Evolutionary conservation across 2,329 filamentous ascomycete genomes (phyloP).

Genomic region (Aspergillus sp.): DNA sequence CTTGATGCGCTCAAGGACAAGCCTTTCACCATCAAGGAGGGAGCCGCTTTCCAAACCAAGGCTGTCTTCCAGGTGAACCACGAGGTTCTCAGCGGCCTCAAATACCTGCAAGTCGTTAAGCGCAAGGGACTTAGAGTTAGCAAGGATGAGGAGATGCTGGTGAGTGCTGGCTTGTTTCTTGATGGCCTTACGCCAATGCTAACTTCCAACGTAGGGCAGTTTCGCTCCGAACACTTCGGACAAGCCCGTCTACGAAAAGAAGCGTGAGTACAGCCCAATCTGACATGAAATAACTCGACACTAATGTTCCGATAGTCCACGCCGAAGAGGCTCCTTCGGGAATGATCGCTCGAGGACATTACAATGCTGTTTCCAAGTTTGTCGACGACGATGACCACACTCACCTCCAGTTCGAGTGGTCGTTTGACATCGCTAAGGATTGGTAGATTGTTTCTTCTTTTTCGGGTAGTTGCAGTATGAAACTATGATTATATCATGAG

Average conservation of each 20-base stretch:
- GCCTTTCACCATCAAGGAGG: constrained; percentile 97
- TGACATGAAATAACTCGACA: too few relatives aligned
- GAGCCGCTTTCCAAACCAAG: constrained; percentile 88
- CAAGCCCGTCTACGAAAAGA: constrained; percentile 81
- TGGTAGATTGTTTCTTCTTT: constrained; percentile 51
- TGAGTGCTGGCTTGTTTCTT: constrained; percentile 42
- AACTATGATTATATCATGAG: constrained; percentile 7
- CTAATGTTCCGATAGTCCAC: constrained; percentile 56
- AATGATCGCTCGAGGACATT: constrained; percentile 84
- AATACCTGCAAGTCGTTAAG: constrained; percentile 94
- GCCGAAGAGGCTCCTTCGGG: constrained; percentile 88
- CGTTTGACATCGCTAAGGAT: constrained; percentile 94
- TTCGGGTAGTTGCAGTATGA: not conserved
- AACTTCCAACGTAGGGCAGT: constrained; percentile 59
- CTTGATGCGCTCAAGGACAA: constrained; percentile 77
- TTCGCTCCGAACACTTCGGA: constrained; percentile 90
- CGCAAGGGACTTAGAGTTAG: constrained; percentile 78
- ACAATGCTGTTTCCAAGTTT: constrained; percentile 84
- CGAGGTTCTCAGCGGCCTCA: constrained; percentile 88
- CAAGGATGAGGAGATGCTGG: constrained; percentile 98
- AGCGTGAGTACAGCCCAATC: constrained; percentile 60
- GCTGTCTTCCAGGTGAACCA: constrained; percentile 94
- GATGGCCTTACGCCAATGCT: not conserved
- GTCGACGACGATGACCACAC: constrained; percentile 90
- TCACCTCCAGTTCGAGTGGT: constrained; percentile 92